These are phyloP conservation scores for Lachnellula willkommii DNA, from an alignment of 2,329 filamentous ascomycete genomes.

Conservation along the genomic window DNA sequence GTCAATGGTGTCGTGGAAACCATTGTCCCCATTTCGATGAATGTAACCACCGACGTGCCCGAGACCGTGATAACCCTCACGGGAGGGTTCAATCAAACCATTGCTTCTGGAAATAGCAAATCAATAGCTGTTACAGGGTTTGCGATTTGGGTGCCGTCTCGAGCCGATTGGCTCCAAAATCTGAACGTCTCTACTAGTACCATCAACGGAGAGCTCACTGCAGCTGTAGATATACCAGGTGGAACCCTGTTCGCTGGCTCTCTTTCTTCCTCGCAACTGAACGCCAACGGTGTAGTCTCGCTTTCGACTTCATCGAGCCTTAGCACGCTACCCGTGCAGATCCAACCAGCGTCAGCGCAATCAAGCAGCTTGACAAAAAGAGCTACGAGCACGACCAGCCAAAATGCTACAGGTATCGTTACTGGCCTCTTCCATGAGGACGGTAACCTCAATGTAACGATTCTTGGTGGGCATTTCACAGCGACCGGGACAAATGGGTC, in stretches of 20 bases:
- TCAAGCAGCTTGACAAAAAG: slow-evolving; percentile 43
- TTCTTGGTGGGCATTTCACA: slow-evolving; percentile 82
- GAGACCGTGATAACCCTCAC: slow-evolving; percentile 75
- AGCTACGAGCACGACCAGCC: slow-evolving; percentile 33
- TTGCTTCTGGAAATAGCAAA: slow-evolving; percentile 58
- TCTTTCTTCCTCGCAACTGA: slow-evolving; percentile 68
- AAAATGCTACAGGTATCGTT: slow-evolving; percentile 61
- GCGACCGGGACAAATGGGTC: slow-evolving; percentile 64
- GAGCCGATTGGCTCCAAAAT: slow-evolving; percentile 82
- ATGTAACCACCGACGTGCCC: slow-evolving; percentile 61
- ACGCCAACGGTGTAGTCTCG: slow-evolving; percentile 66
- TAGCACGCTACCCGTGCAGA: slow-evolving; percentile 53
- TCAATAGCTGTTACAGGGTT: slow-evolving; percentile 66
- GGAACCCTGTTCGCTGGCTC: slow-evolving; percentile 76
- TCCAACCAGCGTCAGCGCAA: slow-evolving; percentile 37
- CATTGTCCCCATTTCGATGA: slow-evolving; percentile 73
- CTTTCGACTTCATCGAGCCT: slow-evolving; percentile 47
- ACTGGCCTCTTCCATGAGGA: slow-evolving; percentile 72
- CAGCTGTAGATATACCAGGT: slow-evolving; percentile 58
- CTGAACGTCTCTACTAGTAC: slow-evolving; percentile 58
- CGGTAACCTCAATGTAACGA: slow-evolving; percentile 70
- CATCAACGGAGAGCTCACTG: slow-evolving; percentile 67
- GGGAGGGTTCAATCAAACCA: slow-evolving; percentile 70
- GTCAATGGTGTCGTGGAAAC: slow-evolving; percentile 72
- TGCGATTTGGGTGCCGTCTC: slow-evolving; percentile 85